phyloP scores from a whole-genome alignment of 306 rosid genomes.

The Glycyrrhiza uralensis region DNA sequence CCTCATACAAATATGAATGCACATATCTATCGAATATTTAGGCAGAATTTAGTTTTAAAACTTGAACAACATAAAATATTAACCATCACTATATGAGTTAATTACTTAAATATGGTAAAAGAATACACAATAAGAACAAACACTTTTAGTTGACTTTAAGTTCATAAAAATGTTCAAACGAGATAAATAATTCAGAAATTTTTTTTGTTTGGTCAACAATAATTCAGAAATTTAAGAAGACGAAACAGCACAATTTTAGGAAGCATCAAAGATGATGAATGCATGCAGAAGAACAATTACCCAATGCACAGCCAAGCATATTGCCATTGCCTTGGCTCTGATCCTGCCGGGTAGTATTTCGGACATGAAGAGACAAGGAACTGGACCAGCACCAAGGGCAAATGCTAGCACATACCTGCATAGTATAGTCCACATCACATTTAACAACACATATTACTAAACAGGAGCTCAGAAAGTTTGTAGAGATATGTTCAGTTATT shows the following conservation, averaged over 20 bases:
- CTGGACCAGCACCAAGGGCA: slow-evolving; percentile 81
- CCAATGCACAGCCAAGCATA: slow-evolving; percentile 88
- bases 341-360: slow-evolving; percentile 67
- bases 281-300: slow-evolving; percentile 38
- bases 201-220: no score
- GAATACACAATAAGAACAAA: not conserved
- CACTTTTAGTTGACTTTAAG: not conserved
- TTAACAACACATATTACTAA: slow-evolving; percentile 17
- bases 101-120: not conserved
- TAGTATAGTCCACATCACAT: slow-evolving; percentile 17
- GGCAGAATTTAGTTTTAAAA: not conserved
- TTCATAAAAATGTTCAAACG: not conserved
- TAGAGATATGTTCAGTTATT: not conserved
- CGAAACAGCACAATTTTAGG: not conserved
- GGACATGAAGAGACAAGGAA: slow-evolving; percentile 78
- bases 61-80: not conserved
- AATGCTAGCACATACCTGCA: slow-evolving; percentile 70
- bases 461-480: slow-evolving; percentile 9
- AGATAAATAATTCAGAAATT: no score
- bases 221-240: not conserved
- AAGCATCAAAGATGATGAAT: slow-evolving; percentile 15
- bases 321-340: slow-evolving; percentile 84
- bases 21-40: not conserved
- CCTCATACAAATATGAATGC: not conserved
- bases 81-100: not conserved